These are phyloP conservation scores for Chrysosporium keratinophilum DNA, from an alignment of 2,329 filamentous ascomycete genomes.

Conservation along the genomic window DNA sequence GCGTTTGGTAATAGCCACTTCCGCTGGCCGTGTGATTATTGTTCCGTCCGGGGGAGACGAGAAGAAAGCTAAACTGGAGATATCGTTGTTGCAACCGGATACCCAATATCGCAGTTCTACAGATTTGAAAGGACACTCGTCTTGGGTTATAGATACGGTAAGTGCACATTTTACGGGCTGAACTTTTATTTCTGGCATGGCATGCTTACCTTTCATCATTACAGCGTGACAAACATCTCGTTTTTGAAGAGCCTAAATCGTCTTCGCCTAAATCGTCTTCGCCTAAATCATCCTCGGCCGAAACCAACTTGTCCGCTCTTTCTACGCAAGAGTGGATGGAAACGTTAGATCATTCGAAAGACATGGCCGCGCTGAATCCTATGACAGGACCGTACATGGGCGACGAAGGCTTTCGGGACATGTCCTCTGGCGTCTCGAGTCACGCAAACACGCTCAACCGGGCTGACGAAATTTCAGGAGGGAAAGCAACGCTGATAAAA, in stretches of 20 bases:
- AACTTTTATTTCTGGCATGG: not conserved
- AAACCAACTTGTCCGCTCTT: constrained; percentile 53
- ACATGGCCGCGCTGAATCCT: constrained; percentile 63
- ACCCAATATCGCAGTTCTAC: constrained; percentile 68
- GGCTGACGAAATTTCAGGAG: constrained; percentile 31
- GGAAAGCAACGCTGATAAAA: constrained; percentile 39
- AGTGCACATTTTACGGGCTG: constrained; percentile 33
- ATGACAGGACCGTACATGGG: constrained; percentile 52
- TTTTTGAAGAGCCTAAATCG: constrained; percentile 86
- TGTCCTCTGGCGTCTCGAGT: constrained; percentile 64
- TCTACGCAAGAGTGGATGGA: constrained; percentile 89
- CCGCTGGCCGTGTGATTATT: constrained; percentile 77
- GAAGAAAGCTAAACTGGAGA: constrained; percentile 86
- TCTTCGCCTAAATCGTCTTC: constrained; percentile 58
- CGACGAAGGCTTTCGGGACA: constrained; percentile 57
- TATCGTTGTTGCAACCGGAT: constrained; percentile 68
- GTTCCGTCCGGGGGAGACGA: constrained; percentile 87
- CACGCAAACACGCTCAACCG: constrained; percentile 38
- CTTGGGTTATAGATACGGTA: constrained; percentile 91
- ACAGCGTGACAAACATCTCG: constrained; percentile 78
- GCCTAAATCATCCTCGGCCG: constrained; percentile 49
- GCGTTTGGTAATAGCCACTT: constrained; percentile 88
- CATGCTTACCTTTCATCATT: not conserved
- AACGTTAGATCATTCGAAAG: constrained; percentile 71
- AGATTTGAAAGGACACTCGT: constrained; percentile 76